Base-by-base conservation (phyloP, 352 stramenopile genomes). In the Globisporangium orthogonon region DNA sequence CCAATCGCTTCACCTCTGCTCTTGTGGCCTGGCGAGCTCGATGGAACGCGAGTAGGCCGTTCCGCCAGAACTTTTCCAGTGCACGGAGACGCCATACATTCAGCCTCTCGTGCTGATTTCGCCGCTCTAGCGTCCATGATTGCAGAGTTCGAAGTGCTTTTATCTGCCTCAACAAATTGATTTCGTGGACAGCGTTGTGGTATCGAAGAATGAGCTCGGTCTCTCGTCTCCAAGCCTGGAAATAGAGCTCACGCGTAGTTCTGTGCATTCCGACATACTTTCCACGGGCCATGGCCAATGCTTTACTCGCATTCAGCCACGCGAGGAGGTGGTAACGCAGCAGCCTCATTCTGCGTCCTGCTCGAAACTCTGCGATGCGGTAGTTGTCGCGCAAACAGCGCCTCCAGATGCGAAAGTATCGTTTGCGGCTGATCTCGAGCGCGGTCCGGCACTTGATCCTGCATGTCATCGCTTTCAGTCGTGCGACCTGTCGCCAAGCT, bases 271-370 rank as follows among this genome's bases (percentile, higher is more conserved):
- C 28, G 9, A 45, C 29, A 3, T 37, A 29, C 9, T 18, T 58
- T 18, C 60, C 54, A 31, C 30, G 43, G 11, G 56, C 56, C 46
- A 73, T 30, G 29, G 37, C 45, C 28, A 70, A 52, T 29, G 62
- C 70, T 63, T 43, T 63, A 7, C 28, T 52, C 43, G 39, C 29
- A 37, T 23, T 6, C 39, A 41, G 45, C 73, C 73, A 82, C 0
- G 55, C 62, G 35, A 30, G 6, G 52, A 77, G 64, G 49, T 82
- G 65, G 6, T 28, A 2, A 23, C 3, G 47, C 9, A 47, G 4
- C 17, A 29, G 29, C 0, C 23, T 7, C 9, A 5, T 1, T 14
- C 7, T 13, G 0, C 30, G 23, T 2, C 15, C 43, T 4, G 7
- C 17, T 13, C 31, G 33, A n/a, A 58, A 29, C 50, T 40, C 33